A percentile compares a stretch with the other conserved stretches of the same genome.
Conservation (phyloP, 331 rosid genomes). For the Ulmus americana region DNA sequence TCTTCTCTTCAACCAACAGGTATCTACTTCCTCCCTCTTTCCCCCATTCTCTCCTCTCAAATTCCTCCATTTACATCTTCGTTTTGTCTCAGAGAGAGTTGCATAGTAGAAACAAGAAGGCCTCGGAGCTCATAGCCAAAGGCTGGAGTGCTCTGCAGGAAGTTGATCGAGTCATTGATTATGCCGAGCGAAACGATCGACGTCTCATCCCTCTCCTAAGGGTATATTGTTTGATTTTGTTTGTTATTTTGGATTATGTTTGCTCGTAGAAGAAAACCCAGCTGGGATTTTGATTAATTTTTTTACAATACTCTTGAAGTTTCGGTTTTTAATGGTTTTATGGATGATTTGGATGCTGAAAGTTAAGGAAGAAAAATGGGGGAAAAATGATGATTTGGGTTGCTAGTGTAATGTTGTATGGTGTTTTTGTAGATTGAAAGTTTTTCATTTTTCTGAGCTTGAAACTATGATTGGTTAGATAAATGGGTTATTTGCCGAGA, state of each 20-base stretch:
- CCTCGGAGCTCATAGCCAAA: conserved; percentile 74
- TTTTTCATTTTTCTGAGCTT: background rate
- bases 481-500: background rate
- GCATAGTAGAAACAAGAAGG: conserved; percentile 81
- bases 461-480: background rate
- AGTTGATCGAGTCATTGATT: conserved; percentile 85
- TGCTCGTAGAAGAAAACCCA: background rate
- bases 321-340: background rate
- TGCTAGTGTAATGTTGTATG: background rate
- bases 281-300: background rate
- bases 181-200: conserved; percentile 64
- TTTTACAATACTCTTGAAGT: too few species aligned
- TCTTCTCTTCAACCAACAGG: conserved; percentile 56
- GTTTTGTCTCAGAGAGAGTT: conserved; percentile 43
- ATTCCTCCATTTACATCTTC: background rate
- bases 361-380: background rate
- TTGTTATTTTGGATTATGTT: background rate
- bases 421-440: background rate
- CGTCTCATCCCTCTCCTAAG: conserved; percentile 79
- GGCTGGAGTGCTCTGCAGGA: conserved; percentile 84
- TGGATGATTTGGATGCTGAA: background rate
- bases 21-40: background rate
- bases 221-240: conserved; percentile 18
- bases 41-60: background rate
- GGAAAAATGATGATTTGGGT: background rate